Percentiles rank a stretch among this genome's conserved stretches.
Evolutionary conservation across 345 rosid genomes (phyloP).

Genomic region (Gossypium australe): DNA sequence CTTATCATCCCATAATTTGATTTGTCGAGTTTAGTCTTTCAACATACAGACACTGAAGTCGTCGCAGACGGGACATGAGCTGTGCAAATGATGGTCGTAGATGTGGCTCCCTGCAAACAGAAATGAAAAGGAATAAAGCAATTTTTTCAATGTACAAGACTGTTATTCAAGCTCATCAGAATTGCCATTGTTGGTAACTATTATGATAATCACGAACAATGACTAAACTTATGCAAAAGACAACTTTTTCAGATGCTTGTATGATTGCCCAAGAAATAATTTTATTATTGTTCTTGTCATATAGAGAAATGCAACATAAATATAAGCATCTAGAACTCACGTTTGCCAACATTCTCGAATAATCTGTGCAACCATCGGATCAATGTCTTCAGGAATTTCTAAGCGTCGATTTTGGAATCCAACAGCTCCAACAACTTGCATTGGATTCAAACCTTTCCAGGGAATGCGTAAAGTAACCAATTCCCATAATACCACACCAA

Average conservation of each 20-base stretch:
- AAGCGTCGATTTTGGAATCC: constrained; percentile 95
- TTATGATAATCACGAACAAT: background rate
- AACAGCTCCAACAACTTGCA: constrained; percentile 99
- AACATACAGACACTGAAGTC: constrained; percentile 43
- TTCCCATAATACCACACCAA: constrained; percentile 98
- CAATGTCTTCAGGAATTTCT: constrained; percentile 64
- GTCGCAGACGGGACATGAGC: constrained; percentile 57
- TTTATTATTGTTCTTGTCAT: background rate
- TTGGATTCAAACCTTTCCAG: constrained; percentile 93
- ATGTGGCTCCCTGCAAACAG: constrained; percentile 64
- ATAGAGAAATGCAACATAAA: background rate
- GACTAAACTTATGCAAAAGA: background rate
- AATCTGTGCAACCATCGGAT: constrained; percentile 73
- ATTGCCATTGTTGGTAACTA: background rate
- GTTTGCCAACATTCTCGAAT: constrained; percentile 85
- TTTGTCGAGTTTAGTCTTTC: constrained; percentile 34
- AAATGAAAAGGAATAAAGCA: background rate
- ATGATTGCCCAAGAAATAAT: background rate
- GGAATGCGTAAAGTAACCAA: constrained; percentile 66
- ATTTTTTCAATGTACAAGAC: background rate
- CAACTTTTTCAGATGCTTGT: background rate
- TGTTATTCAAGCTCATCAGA: background rate
- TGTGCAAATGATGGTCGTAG: constrained; percentile 79
- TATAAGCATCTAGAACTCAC: constrained; percentile 35
- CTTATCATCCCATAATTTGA: constrained; percentile 10